Evolutionary conservation across 2,329 filamentous ascomycete species (phyloP).

Genomic region (Trichoderma polysporum): DNA sequence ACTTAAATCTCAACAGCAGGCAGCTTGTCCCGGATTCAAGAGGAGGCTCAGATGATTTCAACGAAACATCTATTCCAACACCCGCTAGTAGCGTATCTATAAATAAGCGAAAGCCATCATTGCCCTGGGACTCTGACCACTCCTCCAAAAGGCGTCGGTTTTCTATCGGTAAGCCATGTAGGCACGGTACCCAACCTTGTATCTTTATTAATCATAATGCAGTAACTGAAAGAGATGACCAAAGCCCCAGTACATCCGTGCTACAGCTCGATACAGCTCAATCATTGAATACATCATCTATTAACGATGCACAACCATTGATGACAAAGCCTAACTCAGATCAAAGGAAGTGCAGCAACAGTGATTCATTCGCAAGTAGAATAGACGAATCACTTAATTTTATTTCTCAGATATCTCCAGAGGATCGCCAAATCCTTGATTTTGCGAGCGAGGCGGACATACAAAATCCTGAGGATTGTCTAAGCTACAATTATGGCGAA

Average conservation of each 20-base stretch:
- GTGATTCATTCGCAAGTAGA: too few species aligned
- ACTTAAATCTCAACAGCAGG: background rate
- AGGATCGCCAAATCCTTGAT: background rate
- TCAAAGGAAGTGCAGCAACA: background rate
- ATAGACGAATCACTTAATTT: too few species aligned
- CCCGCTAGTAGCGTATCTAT: too few species aligned
- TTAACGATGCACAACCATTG: background rate
- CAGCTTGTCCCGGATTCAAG: background rate
- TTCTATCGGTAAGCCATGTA: too few species aligned
- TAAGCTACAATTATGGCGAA: background rate
- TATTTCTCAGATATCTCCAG: background rate
- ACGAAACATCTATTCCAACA: background rate
- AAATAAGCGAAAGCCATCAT: too few species aligned
- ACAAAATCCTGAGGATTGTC: background rate
- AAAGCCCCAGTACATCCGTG: background rate
- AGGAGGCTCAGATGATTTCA: background rate
- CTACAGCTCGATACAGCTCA: background rate
- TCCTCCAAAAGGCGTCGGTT: too few species aligned
- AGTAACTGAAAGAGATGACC: background rate
- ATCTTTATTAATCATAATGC: too few species aligned
- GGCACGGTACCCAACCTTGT: too few species aligned
- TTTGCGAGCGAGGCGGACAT: too few species aligned
- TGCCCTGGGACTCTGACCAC: too few species aligned
- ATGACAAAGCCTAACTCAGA: background rate
- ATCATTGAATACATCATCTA: background rate